Base-by-base conservation (phyloP, 2,329 filamentous ascomycete genomes). In the Myriosclerotinia scirpicola region DNA sequence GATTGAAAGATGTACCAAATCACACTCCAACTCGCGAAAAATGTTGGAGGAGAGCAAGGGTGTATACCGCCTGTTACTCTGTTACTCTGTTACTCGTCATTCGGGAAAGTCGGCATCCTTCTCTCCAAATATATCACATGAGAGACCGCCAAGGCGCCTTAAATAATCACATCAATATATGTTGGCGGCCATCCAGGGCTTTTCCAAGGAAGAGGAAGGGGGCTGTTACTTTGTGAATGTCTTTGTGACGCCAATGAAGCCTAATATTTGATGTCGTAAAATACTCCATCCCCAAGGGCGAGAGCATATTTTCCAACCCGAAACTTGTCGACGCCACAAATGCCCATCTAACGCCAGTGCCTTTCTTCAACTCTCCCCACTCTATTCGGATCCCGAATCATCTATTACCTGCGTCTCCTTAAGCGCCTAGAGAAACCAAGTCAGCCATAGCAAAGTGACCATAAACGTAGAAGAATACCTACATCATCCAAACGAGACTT, bases 401-500 rank as follows among this genome's bases (percentile, higher is more conserved):
- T 67, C 65, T 44, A 54, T 22, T 44, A 72, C 70, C 52, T 75
- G 75, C n/a, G 75, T 76, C 64, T 76, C 74, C 54, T 73, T 75
- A 20, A 77, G 69, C 40, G 69, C 67, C 75, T 77, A 54, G 3
- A 17, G 14, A 12, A 55, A 34, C 5, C 42, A 17, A 42, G 44
- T 70, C 62, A 71, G 67, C 46, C 40, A 67, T 63, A 36, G 1
- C 22, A 20, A 22, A 40, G 26, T 20, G 36, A n/a, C 36, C 38
- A 26, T 30, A 22, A 26, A 38, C 12, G 6, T 17, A 46, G 5
- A 66, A 74, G 58, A 72, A 15, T 36, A 74, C 82, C 69, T 76
- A 91, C 90, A 62, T 88, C 84, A 68, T 92, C 89, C 14, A 94
- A 82, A 72, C 84, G 85, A 65, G 80, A 77, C 80, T 93, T 92